Conservation (phyloP, 306 rosid species). For the Vachellia pachyceras region DNA sequence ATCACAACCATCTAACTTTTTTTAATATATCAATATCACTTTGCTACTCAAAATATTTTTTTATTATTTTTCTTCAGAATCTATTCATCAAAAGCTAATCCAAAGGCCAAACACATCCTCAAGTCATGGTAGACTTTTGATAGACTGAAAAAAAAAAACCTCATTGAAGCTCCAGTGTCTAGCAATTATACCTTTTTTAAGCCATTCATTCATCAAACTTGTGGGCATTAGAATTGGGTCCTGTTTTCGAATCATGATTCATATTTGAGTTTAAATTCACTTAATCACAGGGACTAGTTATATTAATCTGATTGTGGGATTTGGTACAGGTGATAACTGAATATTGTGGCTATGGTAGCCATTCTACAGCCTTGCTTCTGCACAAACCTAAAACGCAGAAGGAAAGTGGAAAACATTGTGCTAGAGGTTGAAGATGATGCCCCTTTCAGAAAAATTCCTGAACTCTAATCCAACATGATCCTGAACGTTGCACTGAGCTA, state of each 20-base stretch:
- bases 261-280: slow-evolving; percentile 23
- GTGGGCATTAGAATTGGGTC: background rate
- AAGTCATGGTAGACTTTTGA: too few species aligned
- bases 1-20: too few species aligned
- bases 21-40: too few species aligned
- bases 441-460: slow-evolving; percentile 15
- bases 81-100: too few species aligned
- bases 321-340: slow-evolving; percentile 50
- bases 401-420: slow-evolving; percentile 33
- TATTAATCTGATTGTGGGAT: slow-evolving; percentile 34
- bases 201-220: background rate
- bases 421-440: slow-evolving; percentile 21
- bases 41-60: too few species aligned
- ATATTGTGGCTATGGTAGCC: slow-evolving; percentile 28
- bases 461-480: background rate
- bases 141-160: too few species aligned
- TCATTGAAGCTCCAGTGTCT: too few species aligned
- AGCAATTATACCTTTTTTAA: too few species aligned
- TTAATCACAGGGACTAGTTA: background rate
- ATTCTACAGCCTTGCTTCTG: slow-evolving; percentile 21
- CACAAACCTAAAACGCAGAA: background rate
- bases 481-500: too few species aligned
- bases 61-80: too few species aligned
- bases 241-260: background rate
- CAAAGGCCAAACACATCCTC: too few species aligned